Conservation (phyloP, 1,139 yeast genomes). For the Kazachstania sp. region DNA sequence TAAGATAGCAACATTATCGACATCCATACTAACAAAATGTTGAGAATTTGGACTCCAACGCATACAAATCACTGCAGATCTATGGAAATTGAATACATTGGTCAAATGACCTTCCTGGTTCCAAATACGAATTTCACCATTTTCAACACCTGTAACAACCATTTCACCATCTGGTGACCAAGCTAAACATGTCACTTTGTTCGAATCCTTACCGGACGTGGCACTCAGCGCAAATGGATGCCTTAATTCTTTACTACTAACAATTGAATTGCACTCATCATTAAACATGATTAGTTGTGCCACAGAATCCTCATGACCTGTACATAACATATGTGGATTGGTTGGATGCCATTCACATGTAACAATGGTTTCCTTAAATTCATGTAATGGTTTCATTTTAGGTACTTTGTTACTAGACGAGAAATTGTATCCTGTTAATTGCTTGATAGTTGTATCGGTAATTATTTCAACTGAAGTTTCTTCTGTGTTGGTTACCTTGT, state of each 20-base stretch:
- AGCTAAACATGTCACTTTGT: slow-evolving; percentile 37
- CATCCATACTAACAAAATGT: slow-evolving; percentile 31
- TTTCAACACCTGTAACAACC: slow-evolving; percentile 48
- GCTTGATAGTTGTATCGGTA: neutral
- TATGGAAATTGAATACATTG: slow-evolving; percentile 50
- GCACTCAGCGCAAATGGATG: slow-evolving; percentile 24
- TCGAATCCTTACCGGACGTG: slow-evolving; percentile 9
- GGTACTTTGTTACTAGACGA: neutral
- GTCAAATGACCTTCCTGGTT: slow-evolving; percentile 54
- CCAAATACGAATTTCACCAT: slow-evolving; percentile 67
- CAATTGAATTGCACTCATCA: slow-evolving; percentile 1
- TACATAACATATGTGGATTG: slow-evolving; percentile 30
- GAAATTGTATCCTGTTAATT: slow-evolving; percentile 1
- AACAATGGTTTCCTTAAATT: slow-evolving; percentile 19
- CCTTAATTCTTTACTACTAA: slow-evolving; percentile 12
- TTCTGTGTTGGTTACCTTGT: neutral
- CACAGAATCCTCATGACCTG: slow-evolving; percentile 35
- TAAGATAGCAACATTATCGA: slow-evolving; percentile 37
- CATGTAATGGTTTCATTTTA: neutral
- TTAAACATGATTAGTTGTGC: slow-evolving; percentile 31
- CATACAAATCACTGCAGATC: slow-evolving; percentile 42
- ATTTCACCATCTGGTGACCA: slow-evolving; percentile 61
- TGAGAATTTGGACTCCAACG: slow-evolving; percentile 44
- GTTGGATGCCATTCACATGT: slow-evolving; percentile 36
- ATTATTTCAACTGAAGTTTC: neutral